Evolutionary conservation across 75 land plant genomes (phyloP).

Genomic region (Chamaecyparis obtusa): DNA sequence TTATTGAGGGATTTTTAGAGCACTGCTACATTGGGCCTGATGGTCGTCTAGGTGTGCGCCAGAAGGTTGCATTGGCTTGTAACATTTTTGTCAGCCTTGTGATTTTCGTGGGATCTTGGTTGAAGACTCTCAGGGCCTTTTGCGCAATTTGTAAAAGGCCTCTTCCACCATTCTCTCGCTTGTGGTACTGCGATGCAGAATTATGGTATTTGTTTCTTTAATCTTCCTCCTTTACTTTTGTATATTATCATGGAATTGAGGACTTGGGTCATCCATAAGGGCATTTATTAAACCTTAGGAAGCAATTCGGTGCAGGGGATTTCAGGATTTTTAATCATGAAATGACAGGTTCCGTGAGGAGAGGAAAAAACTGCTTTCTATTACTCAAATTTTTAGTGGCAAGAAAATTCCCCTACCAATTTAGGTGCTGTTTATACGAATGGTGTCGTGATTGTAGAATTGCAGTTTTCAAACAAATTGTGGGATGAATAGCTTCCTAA

Average conservation of each 20-base stretch:
- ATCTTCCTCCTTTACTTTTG: background rate
- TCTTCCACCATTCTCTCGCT: conserved; percentile 7
- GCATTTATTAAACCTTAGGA: too few species aligned
- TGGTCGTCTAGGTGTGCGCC: background rate
- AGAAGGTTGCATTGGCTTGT: background rate
- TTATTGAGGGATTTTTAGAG: background rate
- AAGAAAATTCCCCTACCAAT: too few species aligned
- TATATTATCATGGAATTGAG: background rate
- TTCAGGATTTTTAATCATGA: too few species aligned
- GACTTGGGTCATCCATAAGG: too few species aligned
- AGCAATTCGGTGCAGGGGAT: too few species aligned
- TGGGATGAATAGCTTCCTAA: too few species aligned
- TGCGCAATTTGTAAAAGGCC: background rate
- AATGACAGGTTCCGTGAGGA: too few species aligned
- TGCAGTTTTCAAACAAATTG: too few species aligned
- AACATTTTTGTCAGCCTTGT: background rate
- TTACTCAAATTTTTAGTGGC: too few species aligned
- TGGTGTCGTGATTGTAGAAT: too few species aligned
- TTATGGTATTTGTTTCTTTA: background rate
- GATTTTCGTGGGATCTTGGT: background rate
- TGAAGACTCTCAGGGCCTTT: background rate
- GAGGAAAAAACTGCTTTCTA: background rate
- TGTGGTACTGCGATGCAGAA: conserved; percentile 12
- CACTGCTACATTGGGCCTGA: background rate
- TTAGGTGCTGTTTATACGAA: too few species aligned